Evolutionary conservation across 148 eudicot genomes (phyloP).

Genomic region (Pharnaceum exiguum): DNA sequence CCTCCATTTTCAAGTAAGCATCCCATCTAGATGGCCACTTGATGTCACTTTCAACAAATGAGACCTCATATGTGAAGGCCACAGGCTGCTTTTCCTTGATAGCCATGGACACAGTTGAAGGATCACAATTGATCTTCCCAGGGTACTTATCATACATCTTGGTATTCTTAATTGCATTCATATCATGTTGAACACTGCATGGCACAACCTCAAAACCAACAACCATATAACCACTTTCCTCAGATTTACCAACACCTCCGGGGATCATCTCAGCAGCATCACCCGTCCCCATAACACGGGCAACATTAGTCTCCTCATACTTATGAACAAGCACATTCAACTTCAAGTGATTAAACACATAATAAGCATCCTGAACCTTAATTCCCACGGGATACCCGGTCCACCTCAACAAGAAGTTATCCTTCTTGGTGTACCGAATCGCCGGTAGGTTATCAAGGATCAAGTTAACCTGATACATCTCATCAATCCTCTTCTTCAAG

Average conservation of each 20-base stretch:
- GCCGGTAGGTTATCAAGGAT: constrained; percentile 72
- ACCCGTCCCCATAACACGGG: constrained; percentile 54
- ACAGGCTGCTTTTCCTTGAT: constrained; percentile 47
- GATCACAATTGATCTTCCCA: constrained; percentile 40
- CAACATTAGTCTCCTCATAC: constrained; percentile 59
- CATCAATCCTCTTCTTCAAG: constrained; percentile 60
- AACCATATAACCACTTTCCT: constrained; percentile 46
- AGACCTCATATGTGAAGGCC: constrained; percentile 59
- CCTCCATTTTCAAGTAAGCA: constrained; percentile 65
- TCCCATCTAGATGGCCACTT: constrained; percentile 76
- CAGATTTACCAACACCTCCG: constrained; percentile 45
- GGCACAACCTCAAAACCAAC: constrained; percentile 70
- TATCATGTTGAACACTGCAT: constrained; percentile 55
- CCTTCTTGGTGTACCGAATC: constrained; percentile 49
- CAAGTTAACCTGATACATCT: constrained; percentile 68
- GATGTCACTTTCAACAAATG: constrained; percentile 53
- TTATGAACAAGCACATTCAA: constrained; percentile 61
- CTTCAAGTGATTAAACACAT: constrained; percentile 57
- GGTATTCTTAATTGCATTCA: constrained; percentile 46
- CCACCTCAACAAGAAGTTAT: constrained; percentile 50
- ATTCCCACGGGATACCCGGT: constrained; percentile 65
- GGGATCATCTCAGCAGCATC: constrained; percentile 62
- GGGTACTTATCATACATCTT: constrained; percentile 43
- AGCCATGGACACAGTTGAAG: constrained; percentile 46
- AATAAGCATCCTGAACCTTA: constrained; percentile 41